Percentiles rank a stretch among this genome's conserved stretches.
phyloP scores from a whole-genome alignment of 768 basidiomycete species.

The Boletus subcaerulescens region DNA sequence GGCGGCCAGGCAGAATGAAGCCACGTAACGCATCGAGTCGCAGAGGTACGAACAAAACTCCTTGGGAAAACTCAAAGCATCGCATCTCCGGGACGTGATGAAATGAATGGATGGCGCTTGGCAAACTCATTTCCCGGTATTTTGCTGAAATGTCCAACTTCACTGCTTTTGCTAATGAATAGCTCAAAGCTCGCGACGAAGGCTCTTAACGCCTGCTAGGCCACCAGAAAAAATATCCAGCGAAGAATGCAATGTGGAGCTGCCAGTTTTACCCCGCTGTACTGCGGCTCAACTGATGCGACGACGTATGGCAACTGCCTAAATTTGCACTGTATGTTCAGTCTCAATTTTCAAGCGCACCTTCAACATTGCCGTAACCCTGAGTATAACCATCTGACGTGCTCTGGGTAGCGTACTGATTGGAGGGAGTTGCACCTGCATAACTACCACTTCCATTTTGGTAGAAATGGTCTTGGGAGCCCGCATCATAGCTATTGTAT shows the following conservation, averaged over 20 bases:
- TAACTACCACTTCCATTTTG: constrained; percentile 65
- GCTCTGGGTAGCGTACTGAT: constrained; percentile 48
- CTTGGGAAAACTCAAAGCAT: constrained; percentile 27
- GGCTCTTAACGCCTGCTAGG: constrained; percentile 33
- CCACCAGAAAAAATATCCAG: constrained; percentile 22
- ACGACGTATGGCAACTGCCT: constrained; percentile 36
- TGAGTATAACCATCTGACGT: constrained; percentile 51
- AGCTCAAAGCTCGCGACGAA: constrained; percentile 46
- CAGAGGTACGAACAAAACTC: constrained; percentile 20
- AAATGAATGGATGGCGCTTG: constrained; percentile 18
- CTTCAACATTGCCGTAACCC: constrained; percentile 71
- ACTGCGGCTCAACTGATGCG: constrained; percentile 41
- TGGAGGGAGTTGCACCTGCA: constrained; percentile 46
- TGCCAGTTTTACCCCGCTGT: constrained; percentile 50
- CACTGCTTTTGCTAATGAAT: constrained; percentile 45
- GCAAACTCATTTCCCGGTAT: constrained; percentile 29
- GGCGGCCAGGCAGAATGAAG: constrained; percentile 40
- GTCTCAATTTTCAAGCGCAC: constrained; percentile 78
- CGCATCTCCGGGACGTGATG: constrained; percentile 15
- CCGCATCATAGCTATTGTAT: constrained; percentile 68
- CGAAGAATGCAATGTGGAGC: constrained; percentile 23
- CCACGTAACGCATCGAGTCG: constrained; percentile 46
- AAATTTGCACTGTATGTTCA: constrained; percentile 44
- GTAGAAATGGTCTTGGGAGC: constrained; percentile 60
- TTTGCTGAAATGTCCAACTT: constrained; percentile 33